Conservation (phyloP, 164 flowering plant genomes). For the Macadamia integrifolia region DNA sequence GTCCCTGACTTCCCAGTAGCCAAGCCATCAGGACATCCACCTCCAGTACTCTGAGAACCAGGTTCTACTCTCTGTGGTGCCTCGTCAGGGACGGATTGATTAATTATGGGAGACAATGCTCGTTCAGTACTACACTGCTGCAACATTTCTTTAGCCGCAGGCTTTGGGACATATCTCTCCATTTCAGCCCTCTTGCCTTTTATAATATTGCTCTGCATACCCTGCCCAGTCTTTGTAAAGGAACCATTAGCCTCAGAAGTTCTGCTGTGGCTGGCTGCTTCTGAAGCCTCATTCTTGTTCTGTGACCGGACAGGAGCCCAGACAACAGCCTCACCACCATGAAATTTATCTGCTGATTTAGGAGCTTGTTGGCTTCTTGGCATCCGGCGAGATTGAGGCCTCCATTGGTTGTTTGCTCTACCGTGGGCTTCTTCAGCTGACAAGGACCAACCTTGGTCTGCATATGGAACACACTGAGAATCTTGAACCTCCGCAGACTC, state of each 20-base stretch:
- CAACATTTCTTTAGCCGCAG: constrained; percentile 77
- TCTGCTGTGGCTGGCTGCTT: constrained; percentile 29
- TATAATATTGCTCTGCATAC: constrained; percentile 35
- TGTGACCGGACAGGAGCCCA: constrained; percentile 92
- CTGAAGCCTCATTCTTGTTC: constrained; percentile 40
- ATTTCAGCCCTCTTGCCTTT: constrained; percentile 92
- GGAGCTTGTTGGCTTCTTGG: constrained; percentile 45
- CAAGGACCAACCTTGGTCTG: constrained; percentile 26
- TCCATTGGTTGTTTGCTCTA: constrained; percentile 18
- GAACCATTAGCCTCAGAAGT: constrained; percentile 24
- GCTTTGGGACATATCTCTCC: constrained; percentile 95
- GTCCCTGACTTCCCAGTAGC: constrained; percentile 23
- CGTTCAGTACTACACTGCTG: constrained; percentile 53
- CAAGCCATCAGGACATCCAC: constrained; percentile 12
- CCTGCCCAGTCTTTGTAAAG: constrained; percentile 31
- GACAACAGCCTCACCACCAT: constrained; percentile 45
- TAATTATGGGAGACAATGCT: constrained; percentile 25
- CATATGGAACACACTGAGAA: constrained; percentile 25
- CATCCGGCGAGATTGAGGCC: constrained; percentile 33
- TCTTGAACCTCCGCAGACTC: constrained; percentile 8
- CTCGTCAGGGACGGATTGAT: constrained; percentile 26
- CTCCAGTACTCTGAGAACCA: constrained; percentile 18
- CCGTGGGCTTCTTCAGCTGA: constrained; percentile 50
- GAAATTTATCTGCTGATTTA: constrained; percentile 41
- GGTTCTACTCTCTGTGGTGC: constrained; percentile 17